phyloP scores from a whole-genome alignment of 164 flowering plant species.

The Magnolia sinica region DNA sequence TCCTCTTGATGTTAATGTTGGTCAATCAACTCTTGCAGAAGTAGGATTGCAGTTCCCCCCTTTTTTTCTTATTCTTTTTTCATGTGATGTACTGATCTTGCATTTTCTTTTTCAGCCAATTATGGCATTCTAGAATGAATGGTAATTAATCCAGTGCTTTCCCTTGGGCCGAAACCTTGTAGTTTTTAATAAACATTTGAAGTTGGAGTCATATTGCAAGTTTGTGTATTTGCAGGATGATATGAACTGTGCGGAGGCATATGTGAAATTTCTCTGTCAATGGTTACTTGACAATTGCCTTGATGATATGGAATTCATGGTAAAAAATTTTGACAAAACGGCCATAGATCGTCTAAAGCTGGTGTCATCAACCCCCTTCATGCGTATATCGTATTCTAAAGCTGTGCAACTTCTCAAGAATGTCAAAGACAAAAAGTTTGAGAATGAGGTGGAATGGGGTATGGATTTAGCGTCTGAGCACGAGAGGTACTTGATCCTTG shows the following conservation, averaged over 20 bases:
- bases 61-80: no score
- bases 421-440: slow-evolving; percentile 57
- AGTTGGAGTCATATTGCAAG: not conserved
- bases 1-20: no score
- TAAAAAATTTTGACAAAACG: slow-evolving; percentile 58
- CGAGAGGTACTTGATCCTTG: slow-evolving; percentile 56
- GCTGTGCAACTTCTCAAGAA: slow-evolving; percentile 67
- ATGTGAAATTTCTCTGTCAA: slow-evolving; percentile 73
- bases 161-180: no score
- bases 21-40: no score
- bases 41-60: no score
- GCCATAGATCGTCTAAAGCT: slow-evolving; percentile 67
- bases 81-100: no score
- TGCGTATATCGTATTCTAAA: slow-evolving; percentile 69
- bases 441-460: slow-evolving; percentile 81
- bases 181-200: no score
- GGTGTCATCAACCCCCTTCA: slow-evolving; percentile 79
- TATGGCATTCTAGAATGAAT: no score
- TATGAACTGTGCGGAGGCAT: slow-evolving; percentile 96
- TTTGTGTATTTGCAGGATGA: slow-evolving; percentile 58
- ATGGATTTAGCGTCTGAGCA: slow-evolving; percentile 93
- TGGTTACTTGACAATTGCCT: slow-evolving; percentile 87
- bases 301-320: slow-evolving; percentile 93
- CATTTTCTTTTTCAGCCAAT: no score
- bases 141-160: no score